Percentiles rank a stretch among this genome's conserved stretches.
Evolutionary conservation across 768 basidiomycete species (phyloP).

Genomic region (Leccinum subtestaceum): DNA sequence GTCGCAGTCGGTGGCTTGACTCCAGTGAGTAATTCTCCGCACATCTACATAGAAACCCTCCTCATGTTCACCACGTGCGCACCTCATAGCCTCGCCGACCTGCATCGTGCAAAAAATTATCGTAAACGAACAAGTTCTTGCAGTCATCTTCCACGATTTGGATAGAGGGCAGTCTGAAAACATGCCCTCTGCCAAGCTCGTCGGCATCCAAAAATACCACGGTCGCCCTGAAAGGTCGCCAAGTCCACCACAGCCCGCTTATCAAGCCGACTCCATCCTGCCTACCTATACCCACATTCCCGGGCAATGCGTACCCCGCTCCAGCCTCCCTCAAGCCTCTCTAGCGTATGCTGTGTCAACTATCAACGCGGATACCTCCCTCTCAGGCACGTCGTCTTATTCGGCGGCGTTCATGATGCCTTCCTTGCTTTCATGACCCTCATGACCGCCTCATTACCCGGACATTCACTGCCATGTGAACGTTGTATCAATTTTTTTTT

Average conservation of each 20-base stretch:
- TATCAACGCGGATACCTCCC: slow-evolving; percentile 27
- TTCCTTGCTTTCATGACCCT: slow-evolving; percentile 33
- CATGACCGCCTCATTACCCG: slow-evolving; percentile 23
- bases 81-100: slow-evolving; percentile 44
- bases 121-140: slow-evolving; percentile 59
- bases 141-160: slow-evolving; percentile 66
- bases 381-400: slow-evolving; percentile 25
- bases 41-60: slow-evolving; percentile 8
- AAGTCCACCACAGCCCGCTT: slow-evolving; percentile 24
- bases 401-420: slow-evolving; percentile 32
- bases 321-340: slow-evolving; percentile 36
- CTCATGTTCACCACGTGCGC: slow-evolving; percentile 33
- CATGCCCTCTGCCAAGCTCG: slow-evolving; percentile 59
- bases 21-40: slow-evolving; percentile 45
- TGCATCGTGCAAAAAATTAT: slow-evolving; percentile 68
- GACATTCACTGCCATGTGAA: slow-evolving; percentile 23
- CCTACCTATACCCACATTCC: slow-evolving; percentile 32
- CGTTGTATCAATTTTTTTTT: slow-evolving; percentile 20
- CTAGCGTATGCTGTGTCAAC: slow-evolving; percentile 44
- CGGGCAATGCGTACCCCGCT: slow-evolving; percentile 37
- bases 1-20: slow-evolving; percentile 69
- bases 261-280: slow-evolving; percentile 30
- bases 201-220: slow-evolving; percentile 47
- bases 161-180: slow-evolving; percentile 51
- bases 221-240: slow-evolving; percentile 30